phyloP scores from a whole-genome alignment of 345 rosid species.

The Camelina sativa region DNA sequence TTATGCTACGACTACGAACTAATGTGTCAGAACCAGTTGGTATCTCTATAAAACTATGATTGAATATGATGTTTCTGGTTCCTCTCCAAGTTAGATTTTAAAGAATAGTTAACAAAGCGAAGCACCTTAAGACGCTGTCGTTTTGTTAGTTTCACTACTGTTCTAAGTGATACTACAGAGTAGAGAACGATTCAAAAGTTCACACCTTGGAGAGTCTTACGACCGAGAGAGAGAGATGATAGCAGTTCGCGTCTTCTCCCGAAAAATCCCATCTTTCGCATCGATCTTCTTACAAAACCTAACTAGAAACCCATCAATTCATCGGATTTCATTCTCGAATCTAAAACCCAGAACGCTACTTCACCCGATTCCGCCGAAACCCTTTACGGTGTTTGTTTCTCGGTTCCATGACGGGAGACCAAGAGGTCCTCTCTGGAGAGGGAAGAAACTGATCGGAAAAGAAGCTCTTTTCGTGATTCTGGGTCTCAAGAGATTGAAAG shows the following conservation, averaged over 20 bases:
- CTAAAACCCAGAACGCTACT: conserved; percentile 33
- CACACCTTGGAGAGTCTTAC: background rate
- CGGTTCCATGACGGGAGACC: conserved; percentile 92
- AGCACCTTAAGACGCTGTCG: background rate
- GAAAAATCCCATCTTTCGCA: conserved; percentile 46
- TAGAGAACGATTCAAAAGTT: conserved; percentile 4
- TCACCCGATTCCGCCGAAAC: conserved; percentile 20
- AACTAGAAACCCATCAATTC: conserved; percentile 11
- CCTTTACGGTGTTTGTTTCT: conserved; percentile 45
- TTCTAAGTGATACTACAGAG: background rate
- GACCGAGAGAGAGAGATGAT: conserved; percentile 40
- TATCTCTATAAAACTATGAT: no score
- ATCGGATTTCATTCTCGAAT: conserved; percentile 35
- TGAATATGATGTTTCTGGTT: no score
- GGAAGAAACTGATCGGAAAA: conserved; percentile 88
- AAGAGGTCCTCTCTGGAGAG: conserved; percentile 94
- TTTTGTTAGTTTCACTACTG: background rate
- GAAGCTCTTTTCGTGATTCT: conserved; percentile 76
- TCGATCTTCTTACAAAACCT: conserved; percentile 49
- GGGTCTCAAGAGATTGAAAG: conserved; percentile 82
- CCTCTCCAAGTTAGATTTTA: no score
- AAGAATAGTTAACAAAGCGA: no score
- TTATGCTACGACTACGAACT: no score
- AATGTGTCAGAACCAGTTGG: no score
- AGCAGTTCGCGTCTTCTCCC: conserved; percentile 56